Conservation (phyloP, 768 basidiomycete species). For the Rhizopogon vulgaris region DNA sequence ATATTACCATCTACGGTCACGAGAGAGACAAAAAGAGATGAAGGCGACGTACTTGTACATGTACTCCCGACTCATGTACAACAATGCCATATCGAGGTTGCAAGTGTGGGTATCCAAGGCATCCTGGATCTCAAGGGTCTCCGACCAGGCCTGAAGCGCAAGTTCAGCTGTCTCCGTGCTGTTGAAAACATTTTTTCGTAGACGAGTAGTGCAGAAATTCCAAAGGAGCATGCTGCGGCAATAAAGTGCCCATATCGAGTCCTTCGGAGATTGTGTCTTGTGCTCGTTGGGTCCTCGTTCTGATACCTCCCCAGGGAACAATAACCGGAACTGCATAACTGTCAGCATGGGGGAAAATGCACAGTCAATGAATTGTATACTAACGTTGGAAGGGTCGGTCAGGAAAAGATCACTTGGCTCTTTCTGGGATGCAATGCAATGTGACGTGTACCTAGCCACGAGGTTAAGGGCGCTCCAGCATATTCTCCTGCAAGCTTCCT, state of each 20-base stretch:
- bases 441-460: constrained; percentile 60
- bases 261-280: constrained; percentile 54
- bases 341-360: constrained; percentile 1
- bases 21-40: neutral
- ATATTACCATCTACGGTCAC: constrained; percentile 1
- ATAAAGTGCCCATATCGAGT: constrained; percentile 77
- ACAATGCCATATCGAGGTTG: constrained; percentile 60
- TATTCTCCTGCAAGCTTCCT: constrained; percentile 69
- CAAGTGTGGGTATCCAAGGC: constrained; percentile 63
- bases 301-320: constrained; percentile 71
- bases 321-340: constrained; percentile 29
- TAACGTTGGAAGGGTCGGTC: constrained; percentile 61
- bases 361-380: constrained; percentile 16
- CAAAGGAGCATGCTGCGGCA: constrained; percentile 79
- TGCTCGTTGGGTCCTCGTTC: constrained; percentile 41
- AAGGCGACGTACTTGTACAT: constrained; percentile 58
- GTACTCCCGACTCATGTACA: constrained; percentile 65
- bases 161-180: constrained; percentile 53
- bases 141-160: constrained; percentile 57
- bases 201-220: constrained; percentile 56
- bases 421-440: constrained; percentile 60
- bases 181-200: constrained; percentile 35
- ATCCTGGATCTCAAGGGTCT: constrained; percentile 62
- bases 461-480: constrained; percentile 73
- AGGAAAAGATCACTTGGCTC: constrained; percentile 53